Evolutionary conservation across 805 yeast genomes (phyloP).

Genomic region (Sugiyamaella boreocaroliniensis): DNA sequence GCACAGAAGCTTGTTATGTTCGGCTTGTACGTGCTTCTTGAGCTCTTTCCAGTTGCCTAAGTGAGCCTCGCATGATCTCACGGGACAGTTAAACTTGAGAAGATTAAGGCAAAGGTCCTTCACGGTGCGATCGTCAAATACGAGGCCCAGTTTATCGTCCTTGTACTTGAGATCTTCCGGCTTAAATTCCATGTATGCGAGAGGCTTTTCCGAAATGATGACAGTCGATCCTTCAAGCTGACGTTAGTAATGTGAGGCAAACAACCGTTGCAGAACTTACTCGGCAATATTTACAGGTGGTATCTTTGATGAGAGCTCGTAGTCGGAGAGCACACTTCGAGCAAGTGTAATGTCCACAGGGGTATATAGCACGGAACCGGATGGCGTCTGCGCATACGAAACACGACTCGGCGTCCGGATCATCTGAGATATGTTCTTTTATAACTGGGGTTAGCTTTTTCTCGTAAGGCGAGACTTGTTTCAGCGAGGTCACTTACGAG

Average conservation of each 20-base stretch:
- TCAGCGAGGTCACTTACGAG: background rate
- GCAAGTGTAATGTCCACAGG: constrained; percentile 82
- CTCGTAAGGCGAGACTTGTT: background rate
- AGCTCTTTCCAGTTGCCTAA: constrained; percentile 45
- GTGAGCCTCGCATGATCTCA: constrained; percentile 32
- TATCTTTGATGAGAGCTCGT: constrained; percentile 69
- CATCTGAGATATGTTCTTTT: constrained; percentile 1
- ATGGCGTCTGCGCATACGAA: constrained; percentile 78
- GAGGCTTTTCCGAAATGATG: constrained; percentile 44
- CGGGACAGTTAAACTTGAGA: constrained; percentile 51
- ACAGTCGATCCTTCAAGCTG: constrained; percentile 44
- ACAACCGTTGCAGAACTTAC: constrained; percentile 8
- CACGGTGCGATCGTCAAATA: constrained; percentile 51
- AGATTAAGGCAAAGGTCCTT: constrained; percentile 44
- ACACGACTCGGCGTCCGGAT: constrained; percentile 42
- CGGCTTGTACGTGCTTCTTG: constrained; percentile 54
- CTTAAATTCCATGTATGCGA: constrained; percentile 35
- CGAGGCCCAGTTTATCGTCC: constrained; percentile 46
- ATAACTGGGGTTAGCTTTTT: background rate
- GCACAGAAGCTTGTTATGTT: constrained; percentile 62
- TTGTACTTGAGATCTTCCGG: constrained; percentile 29
- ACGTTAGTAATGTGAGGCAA: background rate
- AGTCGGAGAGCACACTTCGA: constrained; percentile 77
- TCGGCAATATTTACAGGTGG: constrained; percentile 78
- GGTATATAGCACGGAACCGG: constrained; percentile 58